Base-by-base conservation (phyloP, 208 protist genomes). In the Acanthamoeba quina region DNA sequence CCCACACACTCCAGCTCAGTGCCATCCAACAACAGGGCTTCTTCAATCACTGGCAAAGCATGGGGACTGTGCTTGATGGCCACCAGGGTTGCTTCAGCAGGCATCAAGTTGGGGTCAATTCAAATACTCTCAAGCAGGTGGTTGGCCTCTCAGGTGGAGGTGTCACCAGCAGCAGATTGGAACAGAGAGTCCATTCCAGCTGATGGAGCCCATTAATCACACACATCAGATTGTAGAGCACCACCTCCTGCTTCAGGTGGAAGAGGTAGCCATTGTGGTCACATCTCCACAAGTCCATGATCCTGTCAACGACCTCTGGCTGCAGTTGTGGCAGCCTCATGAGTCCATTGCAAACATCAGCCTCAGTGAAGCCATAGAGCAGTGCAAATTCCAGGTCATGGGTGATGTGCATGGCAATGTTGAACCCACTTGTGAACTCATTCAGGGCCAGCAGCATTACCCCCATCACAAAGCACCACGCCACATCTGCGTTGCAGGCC, bases 201-300 rank as follows among this genome's bases (percentile, higher is more conserved):
- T 68, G 1, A 29, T 0, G 5, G 26, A 90, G 56, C 83, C 54
- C 58, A 44, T 90, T 3, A 4, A 68, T 1, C 44, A 90, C 56
- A 44, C 83, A 37, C 47, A 7, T 90, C 10, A 47, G 58, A 70
- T 90, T 90, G 83, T 90, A 90, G 83, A 90, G 37, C 52, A 5
- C 52, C 37, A 15, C 54, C 83, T 49, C 6, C 56, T 58, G 52
- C n/a, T 2, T 1, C 19, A 47, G 83, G n/a, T 90, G 26, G 54
- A 90, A 90, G 1, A 37, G 72, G 58, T 90, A 90, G 78, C 78
- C 78, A 0, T 90, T 68, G 83, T 90, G 83, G 17, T 90, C 85
- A 7, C 15, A 24, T 72, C 60, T 72, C 85, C 85, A 91, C 6
- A 56, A 26, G 4, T 74, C 60, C 54, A 91, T 49, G 56, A 91